Conservation (phyloP, 805 yeast genomes). For the Yamadazyma nakazawae region DNA sequence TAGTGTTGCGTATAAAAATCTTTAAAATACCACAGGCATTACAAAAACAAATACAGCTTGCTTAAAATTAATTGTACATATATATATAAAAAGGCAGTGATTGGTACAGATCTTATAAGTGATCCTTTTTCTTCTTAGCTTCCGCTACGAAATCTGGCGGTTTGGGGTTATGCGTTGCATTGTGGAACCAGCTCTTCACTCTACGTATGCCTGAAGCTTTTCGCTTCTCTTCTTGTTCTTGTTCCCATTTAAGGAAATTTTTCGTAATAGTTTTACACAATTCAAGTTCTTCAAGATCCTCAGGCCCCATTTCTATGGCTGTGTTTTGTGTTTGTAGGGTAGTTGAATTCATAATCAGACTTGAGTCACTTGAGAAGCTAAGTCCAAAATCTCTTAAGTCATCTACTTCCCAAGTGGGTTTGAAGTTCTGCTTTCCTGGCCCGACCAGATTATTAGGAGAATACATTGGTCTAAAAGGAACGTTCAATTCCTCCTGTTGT, state of each 20-base stretch:
- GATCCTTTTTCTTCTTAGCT: neutral
- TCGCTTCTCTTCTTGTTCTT: neutral
- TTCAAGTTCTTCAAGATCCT: neutral
- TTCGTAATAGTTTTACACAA: neutral
- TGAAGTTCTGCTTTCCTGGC: neutral
- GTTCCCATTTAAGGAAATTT: neutral
- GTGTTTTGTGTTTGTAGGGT: neutral
- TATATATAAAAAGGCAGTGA: too few relatives aligned
- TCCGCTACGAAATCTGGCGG: neutral
- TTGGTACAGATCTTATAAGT: too few relatives aligned
- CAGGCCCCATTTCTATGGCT: neutral
- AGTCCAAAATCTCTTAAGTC: neutral
- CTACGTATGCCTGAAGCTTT: neutral
- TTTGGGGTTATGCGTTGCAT: neutral
- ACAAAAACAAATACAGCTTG: too few relatives aligned
- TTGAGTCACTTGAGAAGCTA: neutral
- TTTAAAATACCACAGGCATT: too few relatives aligned
- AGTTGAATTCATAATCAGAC: neutral
- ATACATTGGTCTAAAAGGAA: neutral
- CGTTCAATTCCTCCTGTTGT: neutral
- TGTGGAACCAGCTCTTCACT: neutral
- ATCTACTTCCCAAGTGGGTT: neutral
- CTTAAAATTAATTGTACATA: too few relatives aligned
- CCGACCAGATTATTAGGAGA: neutral
- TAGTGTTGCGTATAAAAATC: too few relatives aligned